These are phyloP conservation scores for Dictyostelium intermedium DNA, from an alignment of 78 protist genomes.

Conservation along the genomic window DNA sequence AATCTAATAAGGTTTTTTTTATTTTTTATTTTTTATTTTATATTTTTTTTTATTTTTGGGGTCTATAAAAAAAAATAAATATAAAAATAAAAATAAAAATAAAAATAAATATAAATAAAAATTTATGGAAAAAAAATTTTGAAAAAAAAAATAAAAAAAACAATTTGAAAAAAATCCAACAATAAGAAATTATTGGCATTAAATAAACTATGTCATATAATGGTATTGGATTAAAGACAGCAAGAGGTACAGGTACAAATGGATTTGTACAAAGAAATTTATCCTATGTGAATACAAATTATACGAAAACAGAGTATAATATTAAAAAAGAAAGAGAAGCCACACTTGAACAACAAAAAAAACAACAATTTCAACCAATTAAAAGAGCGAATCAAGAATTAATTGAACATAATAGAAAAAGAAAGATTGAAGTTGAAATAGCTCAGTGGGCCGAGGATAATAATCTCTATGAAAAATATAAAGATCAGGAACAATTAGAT, in stretches of 20 bases:
- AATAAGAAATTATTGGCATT: no score
- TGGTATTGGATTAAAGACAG: conserved; percentile 94
- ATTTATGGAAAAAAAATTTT: no score
- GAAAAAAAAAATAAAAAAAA: no score
- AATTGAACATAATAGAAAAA: conserved; percentile 79
- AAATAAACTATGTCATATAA: conserved; percentile 85
- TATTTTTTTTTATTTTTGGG: no score
- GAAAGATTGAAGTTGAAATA: conserved; percentile 78
- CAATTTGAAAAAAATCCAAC: neutral
- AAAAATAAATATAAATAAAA: no score
- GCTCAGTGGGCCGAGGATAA: conserved; percentile 54
- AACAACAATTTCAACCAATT: neutral
- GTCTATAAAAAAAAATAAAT: no score
- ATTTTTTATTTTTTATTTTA: no score
- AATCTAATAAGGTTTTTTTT: no score
- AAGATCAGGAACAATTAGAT: conserved; percentile 30
- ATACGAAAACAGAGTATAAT: neutral
- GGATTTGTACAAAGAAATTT: conserved; percentile 93
- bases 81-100: no score
- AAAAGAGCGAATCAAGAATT: conserved; percentile 72
- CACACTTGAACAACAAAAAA: neutral
- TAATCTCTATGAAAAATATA: conserved; percentile 31
- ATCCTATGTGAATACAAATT: conserved; percentile 57
- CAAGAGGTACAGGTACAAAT: conserved; percentile 95
- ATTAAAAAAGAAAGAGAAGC: neutral